phyloP scores from a whole-genome alignment of 1,139 yeast genomes.

The Torulaspora globosa region DNA sequence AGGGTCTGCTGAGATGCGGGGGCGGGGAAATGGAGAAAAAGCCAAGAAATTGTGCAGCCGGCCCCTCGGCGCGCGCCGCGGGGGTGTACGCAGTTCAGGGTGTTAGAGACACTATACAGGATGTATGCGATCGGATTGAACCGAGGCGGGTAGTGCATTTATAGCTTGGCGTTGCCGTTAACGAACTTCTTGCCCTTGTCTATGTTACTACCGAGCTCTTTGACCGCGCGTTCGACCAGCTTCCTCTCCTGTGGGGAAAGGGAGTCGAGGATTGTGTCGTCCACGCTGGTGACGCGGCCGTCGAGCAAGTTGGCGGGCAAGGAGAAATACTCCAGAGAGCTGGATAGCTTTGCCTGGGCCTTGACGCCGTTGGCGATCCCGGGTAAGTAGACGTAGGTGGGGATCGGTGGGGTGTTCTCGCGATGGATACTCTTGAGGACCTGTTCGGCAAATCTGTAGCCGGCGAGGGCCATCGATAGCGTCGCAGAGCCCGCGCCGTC shows the following conservation, averaged over 20 bases:
- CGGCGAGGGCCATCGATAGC: conserved; percentile 74
- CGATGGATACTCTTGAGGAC: conserved; percentile 28
- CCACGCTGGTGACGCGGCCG: conserved; percentile 49
- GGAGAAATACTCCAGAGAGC: conserved; percentile 52
- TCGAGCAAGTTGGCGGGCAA: conserved; percentile 53
- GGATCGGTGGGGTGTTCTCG: conserved; percentile 29
- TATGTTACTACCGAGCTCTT: conserved; percentile 53
- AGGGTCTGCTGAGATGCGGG: conserved; percentile 2
- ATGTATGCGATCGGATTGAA: neutral
- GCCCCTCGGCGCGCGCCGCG: neutral
- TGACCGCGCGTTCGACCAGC: conserved; percentile 50
- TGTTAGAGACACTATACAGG: neutral
- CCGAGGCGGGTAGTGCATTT: neutral
- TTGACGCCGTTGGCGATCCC: conserved; percentile 50
- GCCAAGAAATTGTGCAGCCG: neutral
- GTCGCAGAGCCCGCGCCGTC: conserved; percentile 77
- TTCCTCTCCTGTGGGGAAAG: conserved; percentile 44
- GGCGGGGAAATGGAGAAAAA: conserved; percentile 1
- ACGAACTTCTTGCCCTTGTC: conserved; percentile 60
- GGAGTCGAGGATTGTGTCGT: conserved; percentile 44
- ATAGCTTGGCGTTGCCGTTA: conserved; percentile 27
- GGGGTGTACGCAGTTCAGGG: neutral
- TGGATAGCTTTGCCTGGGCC: conserved; percentile 39
- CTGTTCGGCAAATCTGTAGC: conserved; percentile 54
- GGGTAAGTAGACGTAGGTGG: conserved; percentile 56